A percentile compares a stretch with the other conserved stretches of the same genome.
Evolutionary conservation across 768 basidiomycete genomes (phyloP).

Genomic region (Kwoniella sp.): DNA sequence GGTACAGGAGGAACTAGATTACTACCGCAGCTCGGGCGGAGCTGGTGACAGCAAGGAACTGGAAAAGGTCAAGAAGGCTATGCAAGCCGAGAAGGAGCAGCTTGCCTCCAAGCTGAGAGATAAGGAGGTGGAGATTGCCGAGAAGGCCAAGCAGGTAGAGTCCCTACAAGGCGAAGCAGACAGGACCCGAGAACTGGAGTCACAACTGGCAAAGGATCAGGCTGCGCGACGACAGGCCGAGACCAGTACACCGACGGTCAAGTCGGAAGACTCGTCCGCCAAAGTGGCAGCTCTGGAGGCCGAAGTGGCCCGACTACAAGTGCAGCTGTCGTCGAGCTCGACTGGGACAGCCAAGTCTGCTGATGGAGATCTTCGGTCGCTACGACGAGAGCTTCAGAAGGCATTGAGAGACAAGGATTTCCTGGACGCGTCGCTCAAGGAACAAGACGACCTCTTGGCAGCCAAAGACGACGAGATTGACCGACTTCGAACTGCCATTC

Average conservation of each 20-base stretch:
- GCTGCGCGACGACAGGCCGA: background rate
- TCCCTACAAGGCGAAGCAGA: conserved; percentile 1
- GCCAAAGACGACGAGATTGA: conserved; percentile 39
- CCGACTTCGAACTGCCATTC: conserved; percentile 22
- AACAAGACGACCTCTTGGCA: conserved; percentile 28
- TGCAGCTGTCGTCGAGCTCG: background rate
- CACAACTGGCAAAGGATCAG: conserved; percentile 20
- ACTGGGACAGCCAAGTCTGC: background rate
- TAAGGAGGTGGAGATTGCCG: conserved; percentile 21
- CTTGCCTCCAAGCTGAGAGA: conserved; percentile 20
- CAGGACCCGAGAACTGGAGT: conserved; percentile 18
- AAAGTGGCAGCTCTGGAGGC: conserved; percentile 19
- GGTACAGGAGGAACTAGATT: conserved; percentile 42
- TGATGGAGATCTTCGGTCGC: conserved; percentile 2
- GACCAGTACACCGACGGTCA: background rate
- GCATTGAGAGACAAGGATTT: conserved; percentile 28
- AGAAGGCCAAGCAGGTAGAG: conserved; percentile 8
- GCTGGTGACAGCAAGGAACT: conserved; percentile 21
- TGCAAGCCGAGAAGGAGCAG: conserved; percentile 20
- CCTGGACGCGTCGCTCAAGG: conserved; percentile 27
- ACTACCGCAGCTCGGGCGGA: conserved; percentile 16
- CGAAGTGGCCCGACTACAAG: conserved; percentile 9
- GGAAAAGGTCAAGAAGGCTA: conserved; percentile 33
- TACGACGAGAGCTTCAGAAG: conserved; percentile 24
- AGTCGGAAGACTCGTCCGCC: background rate